Base-by-base conservation (phyloP, 2,329 filamentous ascomycete species). In the Seiridium unicorne region DNA sequence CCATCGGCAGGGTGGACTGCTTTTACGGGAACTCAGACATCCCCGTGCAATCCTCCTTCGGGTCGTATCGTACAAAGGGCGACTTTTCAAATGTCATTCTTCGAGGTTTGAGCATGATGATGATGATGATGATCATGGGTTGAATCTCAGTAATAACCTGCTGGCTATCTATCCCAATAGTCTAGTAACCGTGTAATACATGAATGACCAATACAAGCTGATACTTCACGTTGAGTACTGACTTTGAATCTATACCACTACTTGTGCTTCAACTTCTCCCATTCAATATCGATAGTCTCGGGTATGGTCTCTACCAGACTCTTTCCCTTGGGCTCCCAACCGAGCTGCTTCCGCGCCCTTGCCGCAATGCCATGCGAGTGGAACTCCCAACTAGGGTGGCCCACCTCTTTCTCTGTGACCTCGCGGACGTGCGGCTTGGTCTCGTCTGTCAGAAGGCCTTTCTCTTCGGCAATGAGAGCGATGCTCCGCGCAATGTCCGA, bases 401-500 rank as follows among this genome's bases (percentile, higher is more conserved):
- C 64, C 3, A 65, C 60, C 31, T 46, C 40, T 34, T 48, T 44
- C 35, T 71, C 68, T 13, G 69, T 63, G 3, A 65, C 61, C 35
- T 70, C 63, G 8, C 61, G 63, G 4, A 73, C 70, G 57, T 72
- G 69, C 46, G 72, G 66, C 47, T 70, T 44, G 7, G 70, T 67
- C 0, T 74, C 63, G 69, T 76, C 69, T 31, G 67, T 63, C 31
- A 74, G 62, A 38, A 82, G 76, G 0, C 84, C 82, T 70, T 84
- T 79, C 66, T 81, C 77, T 44, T 78, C 73, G 2, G 84, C 85
- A 66, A 84, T 80, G 47, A 86, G 79, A 1, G 83, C 85, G 60
- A 91, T 77, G 68, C 76, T 76, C 60, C 73, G 71, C 3, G 84
- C 77, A 6, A 89, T 69, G 11, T 90, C 84, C 4, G 83, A 81